phyloP scores from a whole-genome alignment of 768 basidiomycete genomes.

The Fomitopsis serialis region DNA sequence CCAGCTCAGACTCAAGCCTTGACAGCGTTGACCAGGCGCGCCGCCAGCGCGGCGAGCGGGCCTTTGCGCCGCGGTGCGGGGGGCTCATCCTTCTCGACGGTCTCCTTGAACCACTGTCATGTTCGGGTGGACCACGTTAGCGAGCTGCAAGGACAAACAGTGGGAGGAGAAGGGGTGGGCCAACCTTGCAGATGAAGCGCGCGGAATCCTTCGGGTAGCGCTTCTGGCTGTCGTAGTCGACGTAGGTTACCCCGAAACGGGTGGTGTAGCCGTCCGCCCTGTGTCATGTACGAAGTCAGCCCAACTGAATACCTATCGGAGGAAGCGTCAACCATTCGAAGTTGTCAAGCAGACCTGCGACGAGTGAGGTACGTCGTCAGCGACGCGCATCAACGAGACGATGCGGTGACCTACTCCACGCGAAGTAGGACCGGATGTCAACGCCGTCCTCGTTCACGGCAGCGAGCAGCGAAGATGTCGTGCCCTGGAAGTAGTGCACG shows the following conservation, averaged over 20 bases:
- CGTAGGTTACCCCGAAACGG: conserved; percentile 68
- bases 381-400: not conserved
- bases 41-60: not conserved
- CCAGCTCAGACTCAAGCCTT: not conserved
- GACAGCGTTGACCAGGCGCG: conserved; percentile 1
- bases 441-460: conserved; percentile 63
- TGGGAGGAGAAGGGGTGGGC: not conserved
- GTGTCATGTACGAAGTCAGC: not conserved
- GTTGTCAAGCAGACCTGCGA: conserved; percentile 58
- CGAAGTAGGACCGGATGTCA: conserved; percentile 57
- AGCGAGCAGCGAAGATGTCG: conserved; percentile 44
- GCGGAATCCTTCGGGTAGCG: conserved; percentile 61
- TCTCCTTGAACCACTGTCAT: conserved; percentile 26
- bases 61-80: not conserved
- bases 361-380: conserved; percentile 3
- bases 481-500: conserved; percentile 61
- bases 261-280: conserved; percentile 65
- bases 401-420: conserved; percentile 49
- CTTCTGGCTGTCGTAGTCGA: conserved; percentile 65
- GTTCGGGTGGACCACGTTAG: not conserved
- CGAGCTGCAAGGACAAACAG: not conserved
- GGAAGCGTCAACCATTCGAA: conserved; percentile 52
- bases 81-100: conserved; percentile 16
- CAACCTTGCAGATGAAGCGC: conserved; percentile 49
- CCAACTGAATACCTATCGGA: not conserved